Evolutionary conservation across 106 monocot species (phyloP).

Genomic region (Dendrobium catenatum): DNA sequence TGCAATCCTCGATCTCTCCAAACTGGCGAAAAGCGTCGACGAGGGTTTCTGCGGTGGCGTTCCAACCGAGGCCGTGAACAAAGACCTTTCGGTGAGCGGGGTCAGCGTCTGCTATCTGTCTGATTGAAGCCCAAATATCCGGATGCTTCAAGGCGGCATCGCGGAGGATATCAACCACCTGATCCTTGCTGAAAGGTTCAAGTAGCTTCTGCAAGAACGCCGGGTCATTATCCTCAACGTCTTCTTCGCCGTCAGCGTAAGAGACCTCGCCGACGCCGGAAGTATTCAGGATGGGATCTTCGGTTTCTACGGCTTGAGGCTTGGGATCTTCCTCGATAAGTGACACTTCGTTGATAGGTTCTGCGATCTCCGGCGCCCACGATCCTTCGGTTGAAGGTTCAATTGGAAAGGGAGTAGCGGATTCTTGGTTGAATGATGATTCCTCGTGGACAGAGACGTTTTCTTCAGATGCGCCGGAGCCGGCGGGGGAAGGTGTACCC

Average conservation of each 20-base stretch:
- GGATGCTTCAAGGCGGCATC: conserved; percentile 39
- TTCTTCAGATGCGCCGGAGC: neutral
- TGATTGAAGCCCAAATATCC: conserved; percentile 29
- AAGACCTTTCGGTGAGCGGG: conserved; percentile 77
- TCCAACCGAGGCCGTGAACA: conserved; percentile 87
- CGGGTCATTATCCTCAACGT: conserved; percentile 29
- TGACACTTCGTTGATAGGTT: neutral
- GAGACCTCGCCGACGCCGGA: neutral
- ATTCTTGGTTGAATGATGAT: conserved; percentile 1
- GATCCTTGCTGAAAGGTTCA: conserved; percentile 63
- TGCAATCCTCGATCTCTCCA: conserved; percentile 83
- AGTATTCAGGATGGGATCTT: conserved; percentile 2
- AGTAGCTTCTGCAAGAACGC: conserved; percentile 45
- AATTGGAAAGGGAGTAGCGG: neutral
- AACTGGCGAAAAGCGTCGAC: conserved; percentile 31
- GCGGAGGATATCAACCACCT: conserved; percentile 58
- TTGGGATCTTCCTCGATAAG: conserved; percentile 5
- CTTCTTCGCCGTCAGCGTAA: conserved; percentile 5
- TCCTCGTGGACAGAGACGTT: conserved; percentile 7
- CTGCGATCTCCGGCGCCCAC: neutral
- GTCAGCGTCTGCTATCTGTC: conserved; percentile 41
- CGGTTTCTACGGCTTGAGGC: neutral
- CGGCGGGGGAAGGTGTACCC: neutral
- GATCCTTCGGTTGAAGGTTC: conserved; percentile 3
- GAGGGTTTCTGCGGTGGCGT: conserved; percentile 52